Percentiles rank a stretch among this genome's conserved stretches.
These are phyloP conservation scores for Phytophthora sojae DNA, from an alignment of 352 stramenopile genomes.

Conservation along the genomic window DNA sequence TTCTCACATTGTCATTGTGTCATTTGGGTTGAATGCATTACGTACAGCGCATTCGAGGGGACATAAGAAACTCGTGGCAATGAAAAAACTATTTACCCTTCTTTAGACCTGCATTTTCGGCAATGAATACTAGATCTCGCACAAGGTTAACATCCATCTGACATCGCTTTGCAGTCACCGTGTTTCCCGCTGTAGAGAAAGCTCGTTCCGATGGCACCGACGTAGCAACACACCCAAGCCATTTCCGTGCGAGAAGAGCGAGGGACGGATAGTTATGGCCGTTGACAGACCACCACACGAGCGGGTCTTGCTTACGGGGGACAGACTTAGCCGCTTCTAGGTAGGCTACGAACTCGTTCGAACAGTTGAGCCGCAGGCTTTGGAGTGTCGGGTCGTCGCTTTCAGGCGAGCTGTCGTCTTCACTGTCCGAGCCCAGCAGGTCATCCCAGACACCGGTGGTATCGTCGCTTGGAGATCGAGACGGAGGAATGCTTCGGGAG, in stretches of 20 bases:
- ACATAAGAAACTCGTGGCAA: not conserved
- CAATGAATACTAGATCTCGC: not conserved
- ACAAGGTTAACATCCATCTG: not conserved
- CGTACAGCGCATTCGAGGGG: not conserved
- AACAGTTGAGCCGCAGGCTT: not conserved
- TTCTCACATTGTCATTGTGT: not conserved
- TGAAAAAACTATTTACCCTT: not conserved
- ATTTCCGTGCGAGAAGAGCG: not conserved
- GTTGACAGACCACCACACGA: not conserved
- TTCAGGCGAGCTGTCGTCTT: not conserved
- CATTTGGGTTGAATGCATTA: not conserved
- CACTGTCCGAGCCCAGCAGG: not conserved
- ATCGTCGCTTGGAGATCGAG: not conserved
- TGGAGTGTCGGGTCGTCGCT: not conserved
- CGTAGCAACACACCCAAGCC: too few relatives aligned
- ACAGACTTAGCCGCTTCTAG: not conserved
- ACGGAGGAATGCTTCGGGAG: not conserved
- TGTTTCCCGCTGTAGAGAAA: not conserved
- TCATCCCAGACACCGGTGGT: not conserved
- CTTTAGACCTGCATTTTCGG: not conserved
- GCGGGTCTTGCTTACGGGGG: not conserved
- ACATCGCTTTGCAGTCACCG: not conserved
- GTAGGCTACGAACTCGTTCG: not conserved
- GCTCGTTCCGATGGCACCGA: not conserved
- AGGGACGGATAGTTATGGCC: not conserved